Evolutionary conservation across 2,329 filamentous ascomycete genomes (phyloP), one percentile per base, ranked within the genome.

Genomic region (Cercospora nicotianae): DNA sequence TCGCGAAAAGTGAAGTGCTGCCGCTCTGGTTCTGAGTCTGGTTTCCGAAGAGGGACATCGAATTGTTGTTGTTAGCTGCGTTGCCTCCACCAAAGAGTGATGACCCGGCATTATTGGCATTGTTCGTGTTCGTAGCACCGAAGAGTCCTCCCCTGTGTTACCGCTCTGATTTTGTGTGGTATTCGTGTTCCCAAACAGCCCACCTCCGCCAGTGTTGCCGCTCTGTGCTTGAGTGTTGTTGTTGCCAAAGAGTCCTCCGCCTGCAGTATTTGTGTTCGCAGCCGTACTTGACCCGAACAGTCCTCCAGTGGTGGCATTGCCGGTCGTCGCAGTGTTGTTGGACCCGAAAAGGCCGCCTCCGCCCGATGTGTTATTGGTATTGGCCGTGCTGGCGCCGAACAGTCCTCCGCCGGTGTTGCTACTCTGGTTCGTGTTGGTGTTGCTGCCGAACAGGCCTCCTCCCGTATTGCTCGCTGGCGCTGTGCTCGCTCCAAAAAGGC

Each of bases 21-120:
- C 64, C 58, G 16, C 57, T 66, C 59, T 65, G 60, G 18, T 68
- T 63, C 20, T 63, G 65, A 45, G 61, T 64, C 61, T 65, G 64
- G 73, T 18, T 70, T 72, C 76, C 76, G 60, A 81, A 82, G 16
- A 82, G 69, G 36, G 53, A 39, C 26, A 20, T 51, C 79, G 77
- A 75, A 23, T 61, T 70, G 74, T 69, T 76, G 63, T 63, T 67
- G 74, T 70, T 74, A 63, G 60, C 74, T 33, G 60, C 7, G 26
- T 63, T 63, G 33, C 62, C 62, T 64, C 62, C 61, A 45, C 67
- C 69, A 55, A 67, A 69, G 5, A 68, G 67, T 39, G 62, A 64
- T n/a, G 63, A 61, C 28, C 69, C 67, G 18, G 51, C 60, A 42
- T 57, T 68, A n/a, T 42, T 60, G 39, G 45, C 45, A 12, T 33